A percentile compares a stretch with the other conserved stretches of the same genome.
Evolutionary conservation across 331 rosid genomes (phyloP).

Genomic region (Rosa hybrid): DNA sequence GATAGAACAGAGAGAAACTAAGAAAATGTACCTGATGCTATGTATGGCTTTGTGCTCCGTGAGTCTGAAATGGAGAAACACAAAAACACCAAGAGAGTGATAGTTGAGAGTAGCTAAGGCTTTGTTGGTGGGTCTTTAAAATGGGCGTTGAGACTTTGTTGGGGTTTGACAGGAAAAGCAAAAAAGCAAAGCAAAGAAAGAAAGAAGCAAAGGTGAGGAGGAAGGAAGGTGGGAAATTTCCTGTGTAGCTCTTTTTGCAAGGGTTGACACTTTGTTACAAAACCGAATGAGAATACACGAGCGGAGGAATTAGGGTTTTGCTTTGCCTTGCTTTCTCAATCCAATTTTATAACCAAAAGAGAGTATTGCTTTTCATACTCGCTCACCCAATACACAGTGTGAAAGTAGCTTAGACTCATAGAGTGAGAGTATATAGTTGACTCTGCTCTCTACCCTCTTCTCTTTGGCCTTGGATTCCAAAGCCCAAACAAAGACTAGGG

Average conservation of each 20-base stretch:
- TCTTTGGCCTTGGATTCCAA: slow-evolving; percentile 72
- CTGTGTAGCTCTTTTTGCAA: slow-evolving; percentile 42
- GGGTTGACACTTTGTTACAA: slow-evolving; percentile 54
- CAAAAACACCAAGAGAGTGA: slow-evolving; percentile 3
- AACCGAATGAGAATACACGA: slow-evolving; percentile 1
- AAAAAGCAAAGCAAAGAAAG: slow-evolving; percentile 22
- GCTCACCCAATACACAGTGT: background rate
- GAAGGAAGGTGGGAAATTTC: slow-evolving; percentile 59
- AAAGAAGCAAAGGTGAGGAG: slow-evolving; percentile 37
- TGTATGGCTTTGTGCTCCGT: background rate
- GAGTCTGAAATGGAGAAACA: slow-evolving; percentile 5
- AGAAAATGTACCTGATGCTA: slow-evolving; percentile 25
- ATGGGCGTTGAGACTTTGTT: slow-evolving; percentile 23
- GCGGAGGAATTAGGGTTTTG: slow-evolving; percentile 38
- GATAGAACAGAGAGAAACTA: slow-evolving; percentile 8
- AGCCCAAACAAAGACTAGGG: slow-evolving; percentile 31
- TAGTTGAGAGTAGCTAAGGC: slow-evolving; percentile 11
- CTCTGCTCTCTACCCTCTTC: slow-evolving; percentile 18
- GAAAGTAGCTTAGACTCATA: slow-evolving; percentile 4
- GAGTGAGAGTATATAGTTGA: slow-evolving; percentile 43
- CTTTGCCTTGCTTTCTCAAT: slow-evolving; percentile 11
- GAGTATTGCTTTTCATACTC: background rate
- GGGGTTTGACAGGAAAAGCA: slow-evolving; percentile 10
- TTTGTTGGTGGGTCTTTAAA: slow-evolving; percentile 23
- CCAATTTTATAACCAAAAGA: slow-evolving; percentile 10